phyloP scores from a whole-genome alignment of 805 yeast species.

The Schizosaccharomyces octosporus region DNA sequence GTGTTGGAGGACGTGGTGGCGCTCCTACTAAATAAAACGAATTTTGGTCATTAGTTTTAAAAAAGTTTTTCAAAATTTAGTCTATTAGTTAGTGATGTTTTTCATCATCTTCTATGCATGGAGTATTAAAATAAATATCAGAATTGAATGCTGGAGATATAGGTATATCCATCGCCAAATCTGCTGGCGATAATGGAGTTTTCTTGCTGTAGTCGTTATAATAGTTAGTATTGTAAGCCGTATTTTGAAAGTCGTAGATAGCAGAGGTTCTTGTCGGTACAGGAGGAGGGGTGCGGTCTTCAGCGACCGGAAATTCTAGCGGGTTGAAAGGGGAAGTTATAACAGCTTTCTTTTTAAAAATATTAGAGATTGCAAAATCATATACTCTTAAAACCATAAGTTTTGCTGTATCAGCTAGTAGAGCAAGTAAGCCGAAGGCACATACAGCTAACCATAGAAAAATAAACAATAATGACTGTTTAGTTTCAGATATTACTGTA shows the following conservation, averaged over 20 bases:
- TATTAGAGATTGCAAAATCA: background rate
- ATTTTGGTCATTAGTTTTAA: too few relatives aligned
- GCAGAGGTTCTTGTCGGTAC: background rate
- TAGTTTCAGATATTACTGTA: background rate
- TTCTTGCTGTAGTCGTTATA: background rate
- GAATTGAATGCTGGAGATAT: background rate
- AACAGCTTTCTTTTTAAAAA: background rate
- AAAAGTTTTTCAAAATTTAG: background rate
- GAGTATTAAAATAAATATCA: background rate
- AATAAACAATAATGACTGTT: background rate
- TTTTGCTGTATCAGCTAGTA: background rate
- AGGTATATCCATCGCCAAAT: background rate
- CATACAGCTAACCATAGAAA: background rate
- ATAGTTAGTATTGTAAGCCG: background rate
- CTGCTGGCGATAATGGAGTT: background rate
- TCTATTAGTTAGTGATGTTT: background rate
- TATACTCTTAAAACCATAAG: background rate
- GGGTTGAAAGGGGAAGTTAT: background rate
- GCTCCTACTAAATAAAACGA: background rate
- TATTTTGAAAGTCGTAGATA: background rate
- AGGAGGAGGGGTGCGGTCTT: background rate
- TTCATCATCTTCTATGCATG: background rate
- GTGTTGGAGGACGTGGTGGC: conserved; percentile 18
- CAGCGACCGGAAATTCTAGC: background rate
- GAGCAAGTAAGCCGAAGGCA: background rate